Base-by-base conservation (phyloP, 1,284 basidiomycete species). In the Rhodofomes roseus region DNA sequence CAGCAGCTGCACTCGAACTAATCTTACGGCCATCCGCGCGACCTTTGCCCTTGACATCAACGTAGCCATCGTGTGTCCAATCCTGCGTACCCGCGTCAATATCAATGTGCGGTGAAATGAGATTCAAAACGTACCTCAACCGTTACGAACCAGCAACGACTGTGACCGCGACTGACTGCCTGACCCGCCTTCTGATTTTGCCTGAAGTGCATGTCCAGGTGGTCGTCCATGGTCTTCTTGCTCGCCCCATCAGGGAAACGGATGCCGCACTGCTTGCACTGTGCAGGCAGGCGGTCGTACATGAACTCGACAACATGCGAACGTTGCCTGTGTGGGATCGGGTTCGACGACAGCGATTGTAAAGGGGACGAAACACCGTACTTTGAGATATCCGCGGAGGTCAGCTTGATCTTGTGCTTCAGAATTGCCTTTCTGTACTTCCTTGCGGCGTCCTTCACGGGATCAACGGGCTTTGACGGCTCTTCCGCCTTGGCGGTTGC, bases 201-300 rank as follows among this genome's bases (percentile, higher is more conserved):
- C 66, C 89, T 84, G 77, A 98, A 98, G 75, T 99, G 97, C 90
- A 95, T 93, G 73, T 99, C 97, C 66, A 99, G 82, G 71, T 99
- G 97, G 57, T 89, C 84, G 67, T 97, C 87, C 79, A 96, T 84
- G 27, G 81, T 81, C 70, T 87, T 88, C 75, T 90, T 93, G 63
- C 93, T 93, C 54, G 78, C 70, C 27, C 84, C 85, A 64, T 92
- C 87, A 48, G 89, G 79, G 73, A 96, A 98, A 56, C 97, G 88
- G 62, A 93, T 78, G 11, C 92, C 93, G 77, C 96, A 99, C 71
- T 98, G 96, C 74, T 91, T 94, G 80, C 96, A 99, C 75, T 95
- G 91, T 23, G 86, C 78, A 11, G 90, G 83, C 23, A 96, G 80
- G 60, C 85, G 84, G 60, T 86, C 81, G 66, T 93, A 93, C 55